phyloP scores from a whole-genome alignment of 2,329 filamentous ascomycete species.

The Fusarium penzigii region DNA sequence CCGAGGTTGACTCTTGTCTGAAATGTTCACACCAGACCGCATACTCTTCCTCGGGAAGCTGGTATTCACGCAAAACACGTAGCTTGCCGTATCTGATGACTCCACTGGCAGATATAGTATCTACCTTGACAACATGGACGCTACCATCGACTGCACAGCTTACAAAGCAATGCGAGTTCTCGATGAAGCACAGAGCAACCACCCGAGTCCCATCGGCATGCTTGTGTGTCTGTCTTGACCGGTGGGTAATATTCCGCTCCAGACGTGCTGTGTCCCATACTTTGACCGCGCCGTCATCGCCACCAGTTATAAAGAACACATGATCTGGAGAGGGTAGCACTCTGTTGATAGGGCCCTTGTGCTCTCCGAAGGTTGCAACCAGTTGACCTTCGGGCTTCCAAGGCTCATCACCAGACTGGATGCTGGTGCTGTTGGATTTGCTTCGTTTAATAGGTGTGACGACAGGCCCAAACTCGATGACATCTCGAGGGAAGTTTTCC shows the following conservation, averaged over 20 bases:
- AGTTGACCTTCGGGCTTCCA: conserved; percentile 86
- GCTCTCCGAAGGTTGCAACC: conserved; percentile 87
- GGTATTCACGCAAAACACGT: conserved; percentile 75
- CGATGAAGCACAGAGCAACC: conserved; percentile 83
- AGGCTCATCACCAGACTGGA: conserved; percentile 43
- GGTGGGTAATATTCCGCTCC: conserved; percentile 86
- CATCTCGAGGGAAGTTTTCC: conserved; percentile 67
- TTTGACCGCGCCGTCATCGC: conserved; percentile 87
- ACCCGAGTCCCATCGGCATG: conserved; percentile 73
- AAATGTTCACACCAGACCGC: conserved; percentile 93
- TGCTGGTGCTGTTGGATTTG: conserved; percentile 53
- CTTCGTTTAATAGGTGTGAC: conserved; percentile 67
- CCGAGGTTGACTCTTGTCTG: conserved; percentile 77
- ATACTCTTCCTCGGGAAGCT: conserved; percentile 71
- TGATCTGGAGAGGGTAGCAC: conserved; percentile 86
- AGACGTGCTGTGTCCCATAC: conserved; percentile 91
- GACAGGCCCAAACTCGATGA: conserved; percentile 74
- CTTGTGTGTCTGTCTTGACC: conserved; percentile 82
- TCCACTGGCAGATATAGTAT: conserved; percentile 46
- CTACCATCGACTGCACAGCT: conserved; percentile 89
- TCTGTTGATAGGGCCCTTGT: conserved; percentile 78
- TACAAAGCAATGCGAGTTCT: conserved; percentile 90
- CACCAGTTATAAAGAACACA: conserved; percentile 89
- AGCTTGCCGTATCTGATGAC: conserved; percentile 78
- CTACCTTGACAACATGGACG: conserved; percentile 85